Conservation (phyloP, 345 rosid species). For the Nephelium lappaceum region DNA sequence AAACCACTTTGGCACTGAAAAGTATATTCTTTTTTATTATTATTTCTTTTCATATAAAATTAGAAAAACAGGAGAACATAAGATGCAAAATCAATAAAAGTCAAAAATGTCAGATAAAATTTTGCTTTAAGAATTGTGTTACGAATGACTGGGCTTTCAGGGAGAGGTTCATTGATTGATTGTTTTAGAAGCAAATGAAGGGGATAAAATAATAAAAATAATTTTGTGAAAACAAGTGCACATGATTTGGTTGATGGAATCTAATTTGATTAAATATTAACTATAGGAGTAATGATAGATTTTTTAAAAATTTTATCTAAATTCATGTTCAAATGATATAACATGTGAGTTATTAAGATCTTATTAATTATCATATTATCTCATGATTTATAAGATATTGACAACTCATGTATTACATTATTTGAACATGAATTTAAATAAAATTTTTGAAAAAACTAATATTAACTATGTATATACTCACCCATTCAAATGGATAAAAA, state of each 20-base stretch:
- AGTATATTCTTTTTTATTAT: background rate
- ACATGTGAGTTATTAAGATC: no score
- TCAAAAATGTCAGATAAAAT: background rate
- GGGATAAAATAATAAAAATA: background rate
- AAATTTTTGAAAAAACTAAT: no score
- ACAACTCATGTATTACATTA: no score
- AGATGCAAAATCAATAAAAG: background rate
- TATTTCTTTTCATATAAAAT: background rate
- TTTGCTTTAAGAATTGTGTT: background rate
- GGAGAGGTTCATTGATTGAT: background rate
- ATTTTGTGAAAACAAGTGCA: background rate
- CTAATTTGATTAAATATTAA: background rate
- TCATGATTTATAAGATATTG: no score
- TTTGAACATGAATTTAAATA: no score
- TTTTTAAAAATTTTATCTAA: no score
- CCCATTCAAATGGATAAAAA: background rate
- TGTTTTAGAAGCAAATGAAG: background rate
- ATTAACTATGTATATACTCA: background rate
- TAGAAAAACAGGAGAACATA: background rate
- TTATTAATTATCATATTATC: no score
- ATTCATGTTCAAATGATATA: no score
- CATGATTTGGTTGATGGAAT: slow-evolving; percentile 1
- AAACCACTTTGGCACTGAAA: background rate
- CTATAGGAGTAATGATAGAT: no score
- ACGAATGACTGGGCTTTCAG: background rate